Base-by-base conservation (phyloP, 1,139 yeast species). In the Scheffersomyces illinoinensis region DNA sequence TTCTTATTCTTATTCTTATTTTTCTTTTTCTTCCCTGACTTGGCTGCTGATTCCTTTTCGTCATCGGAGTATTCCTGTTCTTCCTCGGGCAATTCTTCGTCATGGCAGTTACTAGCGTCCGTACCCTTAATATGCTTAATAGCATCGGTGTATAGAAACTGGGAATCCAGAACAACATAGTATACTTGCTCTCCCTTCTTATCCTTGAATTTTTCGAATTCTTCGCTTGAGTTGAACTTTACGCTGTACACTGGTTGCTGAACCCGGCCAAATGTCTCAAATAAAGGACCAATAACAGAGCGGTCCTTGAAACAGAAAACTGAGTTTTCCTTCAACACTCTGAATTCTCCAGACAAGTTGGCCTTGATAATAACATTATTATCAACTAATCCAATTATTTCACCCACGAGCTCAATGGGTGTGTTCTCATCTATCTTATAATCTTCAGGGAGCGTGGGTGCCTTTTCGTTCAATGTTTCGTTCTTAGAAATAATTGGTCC, bases 21-120 rank as follows among this genome's bases (percentile, higher is more conserved):
- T 65, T 79, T 84, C 69, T 85, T 88, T 74, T 85, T 87, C 56
- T 80, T 77, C 20, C 83, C 80, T 67, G 87, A 91, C 67, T 85
- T 86, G 4, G 84, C 83, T 14, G 82, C 84, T 66, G 74, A 68
- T 64, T 93, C 98, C 65, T 83, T 83, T 71, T 93, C 98, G 73
- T 95, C 98, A 69, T 95, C 98, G 0, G 97, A 91, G 66, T 89
- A 95, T 68, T 95, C 98, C 71, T 92, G 97, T 70, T 95, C 98
- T 50, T 90, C 96, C 65, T 87, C 91, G 0, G 97, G 93, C 24
- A 93, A 75, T 68, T 95, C 99, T 76, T 95, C 99, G 72, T 95
- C 99, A 70, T 92, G 91, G 70, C 92, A 88, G 66, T 95, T 95
- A 68, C 97, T 90, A 0, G 99, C 99, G 76, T 95, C 99, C 1